These are phyloP conservation scores for Leccinum uliginosum DNA, from an alignment of 768 basidiomycete species.

Conservation along the genomic window DNA sequence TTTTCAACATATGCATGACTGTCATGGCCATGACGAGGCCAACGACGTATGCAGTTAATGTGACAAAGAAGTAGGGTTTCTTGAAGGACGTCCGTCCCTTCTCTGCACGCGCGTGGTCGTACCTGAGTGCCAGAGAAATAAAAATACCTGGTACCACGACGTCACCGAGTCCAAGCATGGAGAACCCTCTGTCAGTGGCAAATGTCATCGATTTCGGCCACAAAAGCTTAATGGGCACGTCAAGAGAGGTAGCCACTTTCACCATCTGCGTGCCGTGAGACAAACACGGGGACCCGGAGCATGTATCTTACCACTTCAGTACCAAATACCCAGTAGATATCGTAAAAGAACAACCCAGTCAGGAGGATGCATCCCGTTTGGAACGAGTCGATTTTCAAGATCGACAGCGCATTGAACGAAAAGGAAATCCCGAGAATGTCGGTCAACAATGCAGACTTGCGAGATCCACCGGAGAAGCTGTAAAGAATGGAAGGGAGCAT, in stretches of 20 bases:
- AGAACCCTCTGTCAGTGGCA: slow-evolving; percentile 54
- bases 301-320: slow-evolving; percentile 67
- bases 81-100: slow-evolving; percentile 36
- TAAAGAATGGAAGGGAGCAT: slow-evolving; percentile 65
- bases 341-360: slow-evolving; percentile 84
- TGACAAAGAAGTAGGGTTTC: slow-evolving; percentile 74
- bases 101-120: slow-evolving; percentile 57
- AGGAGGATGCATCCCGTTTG: slow-evolving; percentile 80
- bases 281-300: background rate
- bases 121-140: slow-evolving; percentile 81
- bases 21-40: slow-evolving; percentile 75
- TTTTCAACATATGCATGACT: slow-evolving; percentile 75
- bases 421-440: slow-evolving; percentile 77
- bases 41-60: slow-evolving; percentile 64
- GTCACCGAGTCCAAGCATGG: slow-evolving; percentile 92
- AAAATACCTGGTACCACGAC: slow-evolving; percentile 68
- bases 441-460: slow-evolving; percentile 67
- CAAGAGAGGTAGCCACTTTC: slow-evolving; percentile 82
- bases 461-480: slow-evolving; percentile 37
- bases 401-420: slow-evolving; percentile 70
- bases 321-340: slow-evolving; percentile 94
- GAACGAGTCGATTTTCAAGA: slow-evolving; percentile 88
- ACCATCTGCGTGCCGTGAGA: slow-evolving; percentile 63
- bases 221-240: slow-evolving; percentile 90
- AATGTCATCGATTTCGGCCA: slow-evolving; percentile 69